These are phyloP conservation scores for Hygrophoropsis aurantiaca DNA, from an alignment of 768 basidiomycete species.

Conservation along the genomic window DNA sequence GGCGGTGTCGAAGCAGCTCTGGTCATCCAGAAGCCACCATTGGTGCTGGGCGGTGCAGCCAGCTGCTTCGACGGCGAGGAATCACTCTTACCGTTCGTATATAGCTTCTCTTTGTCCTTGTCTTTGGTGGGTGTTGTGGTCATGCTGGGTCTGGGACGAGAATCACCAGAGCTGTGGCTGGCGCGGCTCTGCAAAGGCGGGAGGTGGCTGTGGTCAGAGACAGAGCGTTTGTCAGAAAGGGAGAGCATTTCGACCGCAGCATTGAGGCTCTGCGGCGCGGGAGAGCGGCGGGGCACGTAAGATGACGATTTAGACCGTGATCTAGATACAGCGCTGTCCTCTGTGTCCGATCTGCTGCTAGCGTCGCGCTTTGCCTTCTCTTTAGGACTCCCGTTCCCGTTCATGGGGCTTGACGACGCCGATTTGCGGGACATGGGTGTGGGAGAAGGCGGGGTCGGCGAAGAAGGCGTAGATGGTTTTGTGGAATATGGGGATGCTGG, in stretches of 20 bases:
- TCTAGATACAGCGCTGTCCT: conserved; percentile 44
- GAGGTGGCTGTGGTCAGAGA: conserved; percentile 25
- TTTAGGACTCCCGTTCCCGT: conserved; percentile 30
- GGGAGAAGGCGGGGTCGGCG: conserved; percentile 42
- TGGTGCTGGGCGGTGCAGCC: conserved; percentile 37
- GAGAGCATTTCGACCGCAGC: conserved; percentile 69
- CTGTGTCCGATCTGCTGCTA: conserved; percentile 28
- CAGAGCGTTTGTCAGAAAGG: conserved; percentile 26
- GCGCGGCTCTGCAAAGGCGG: conserved; percentile 17
- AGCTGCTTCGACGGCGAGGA: conserved; percentile 47
- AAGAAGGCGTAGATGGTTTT: conserved; percentile 59
- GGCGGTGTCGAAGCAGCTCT: conserved; percentile 38
- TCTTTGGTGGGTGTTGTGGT: conserved; percentile 22
- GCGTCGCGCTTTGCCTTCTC: conserved; percentile 34
- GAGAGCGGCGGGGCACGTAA: conserved; percentile 52
- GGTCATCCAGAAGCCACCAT: conserved; percentile 32
- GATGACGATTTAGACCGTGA: conserved; percentile 54
- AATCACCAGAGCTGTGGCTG: conserved; percentile 13
- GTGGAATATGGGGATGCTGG: conserved; percentile 69
- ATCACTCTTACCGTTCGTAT: no score
- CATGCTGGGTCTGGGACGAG: conserved; percentile 30
- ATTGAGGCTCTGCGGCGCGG: conserved; percentile 67
- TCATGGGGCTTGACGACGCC: conserved; percentile 28
- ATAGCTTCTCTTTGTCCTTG: conserved; percentile 28
- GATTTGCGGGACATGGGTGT: conserved; percentile 41